Evolutionary conservation across 306 rosid species (phyloP).

Genomic region (Gillenia trifoliata): DNA sequence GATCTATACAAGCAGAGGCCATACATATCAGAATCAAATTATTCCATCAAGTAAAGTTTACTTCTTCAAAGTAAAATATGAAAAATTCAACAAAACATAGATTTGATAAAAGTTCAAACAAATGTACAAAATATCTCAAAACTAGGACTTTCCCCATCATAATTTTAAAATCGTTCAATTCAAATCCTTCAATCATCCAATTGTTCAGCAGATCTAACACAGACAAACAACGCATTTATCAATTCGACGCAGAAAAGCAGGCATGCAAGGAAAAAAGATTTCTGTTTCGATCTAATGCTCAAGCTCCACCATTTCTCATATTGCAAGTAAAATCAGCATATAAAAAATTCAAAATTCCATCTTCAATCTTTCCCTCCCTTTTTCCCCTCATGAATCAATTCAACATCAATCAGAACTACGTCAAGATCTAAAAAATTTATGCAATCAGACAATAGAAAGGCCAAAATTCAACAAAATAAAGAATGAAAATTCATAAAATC

Average conservation of each 20-base stretch:
- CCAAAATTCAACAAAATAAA: neutral
- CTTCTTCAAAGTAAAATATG: neutral
- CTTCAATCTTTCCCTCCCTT: neutral
- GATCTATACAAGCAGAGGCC: neutral
- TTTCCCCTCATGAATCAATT: neutral
- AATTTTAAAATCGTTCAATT: too few species aligned
- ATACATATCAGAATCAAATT: neutral
- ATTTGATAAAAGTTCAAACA: neutral
- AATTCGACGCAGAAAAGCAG: neutral
- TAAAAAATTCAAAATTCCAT: neutral
- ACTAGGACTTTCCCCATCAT: neutral
- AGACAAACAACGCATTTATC: neutral
- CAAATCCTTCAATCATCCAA: neutral
- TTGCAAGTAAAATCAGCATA: neutral
- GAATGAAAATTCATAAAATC: neutral
- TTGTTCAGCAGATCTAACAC: constrained; percentile 15
- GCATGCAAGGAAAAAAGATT: neutral
- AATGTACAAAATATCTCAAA: neutral
- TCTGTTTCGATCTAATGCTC: neutral
- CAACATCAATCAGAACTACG: neutral
- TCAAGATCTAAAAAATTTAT: constrained; percentile 1
- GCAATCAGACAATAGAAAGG: neutral
- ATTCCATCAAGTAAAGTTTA: neutral
- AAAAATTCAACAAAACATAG: neutral
- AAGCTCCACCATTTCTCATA: neutral